These are phyloP conservation scores for Panaeolus cyanescens DNA, from an alignment of 768 basidiomycete genomes.

Conservation along the genomic window DNA sequence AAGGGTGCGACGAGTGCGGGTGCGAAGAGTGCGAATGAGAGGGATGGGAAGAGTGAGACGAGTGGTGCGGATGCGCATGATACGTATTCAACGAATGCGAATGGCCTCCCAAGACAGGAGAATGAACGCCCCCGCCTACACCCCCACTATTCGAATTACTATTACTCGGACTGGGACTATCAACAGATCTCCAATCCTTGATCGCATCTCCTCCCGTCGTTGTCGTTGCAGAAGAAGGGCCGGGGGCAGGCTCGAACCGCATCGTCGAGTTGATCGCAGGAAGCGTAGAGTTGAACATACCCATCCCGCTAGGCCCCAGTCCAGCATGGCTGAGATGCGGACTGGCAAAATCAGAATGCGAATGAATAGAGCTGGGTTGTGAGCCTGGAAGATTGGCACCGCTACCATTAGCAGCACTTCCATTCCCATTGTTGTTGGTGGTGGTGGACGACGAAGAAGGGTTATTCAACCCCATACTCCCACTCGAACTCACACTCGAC, in stretches of 20 bases:
- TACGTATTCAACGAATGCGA: neutral
- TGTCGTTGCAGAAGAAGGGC: conserved; percentile 20
- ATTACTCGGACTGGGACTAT: neutral
- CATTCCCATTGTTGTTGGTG: neutral
- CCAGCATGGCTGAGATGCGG: conserved; percentile 18
- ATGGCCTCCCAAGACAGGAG: neutral
- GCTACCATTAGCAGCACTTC: too few species aligned
- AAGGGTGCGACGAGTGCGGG: too few species aligned
- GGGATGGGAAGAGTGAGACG: conserved; percentile 6
- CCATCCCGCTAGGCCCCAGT: conserved; percentile 25
- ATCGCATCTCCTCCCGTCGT: conserved; percentile 27
- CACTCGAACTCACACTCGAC: conserved; percentile 2
- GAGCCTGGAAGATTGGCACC: neutral
- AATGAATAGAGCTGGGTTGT: neutral
- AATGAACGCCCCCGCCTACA: conserved; percentile 1
- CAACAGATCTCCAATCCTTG: neutral
- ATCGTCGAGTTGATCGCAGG: conserved; percentile 54
- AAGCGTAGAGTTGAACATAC: conserved; percentile 47
- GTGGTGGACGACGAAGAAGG: neutral
- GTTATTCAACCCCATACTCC: neutral
- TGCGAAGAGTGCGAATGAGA: neutral
- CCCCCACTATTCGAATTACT: neutral
- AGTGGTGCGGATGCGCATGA: neutral
- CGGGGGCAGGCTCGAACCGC: conserved; percentile 49
- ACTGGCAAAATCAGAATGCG: neutral